Conservation (phyloP, 306 rosid genomes). For the Vicia faba region DNA sequence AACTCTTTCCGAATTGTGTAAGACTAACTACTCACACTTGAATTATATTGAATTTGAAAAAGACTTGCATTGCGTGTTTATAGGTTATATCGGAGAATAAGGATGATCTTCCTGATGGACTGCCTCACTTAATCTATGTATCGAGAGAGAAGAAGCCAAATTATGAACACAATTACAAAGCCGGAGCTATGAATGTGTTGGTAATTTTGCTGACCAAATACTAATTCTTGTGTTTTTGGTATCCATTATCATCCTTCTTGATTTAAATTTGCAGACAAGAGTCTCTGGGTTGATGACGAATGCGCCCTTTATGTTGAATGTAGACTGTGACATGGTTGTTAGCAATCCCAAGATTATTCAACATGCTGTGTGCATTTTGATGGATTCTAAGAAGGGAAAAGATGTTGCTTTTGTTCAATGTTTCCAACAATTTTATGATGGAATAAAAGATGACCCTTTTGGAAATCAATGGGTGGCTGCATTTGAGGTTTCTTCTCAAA, state of each 20-base stretch:
- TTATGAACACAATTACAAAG: conserved; percentile 61
- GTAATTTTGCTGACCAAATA: conserved; percentile 37
- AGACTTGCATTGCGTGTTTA: background rate
- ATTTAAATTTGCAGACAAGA: conserved; percentile 48
- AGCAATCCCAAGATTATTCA: conserved; percentile 52
- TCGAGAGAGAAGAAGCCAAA: conserved; percentile 67
- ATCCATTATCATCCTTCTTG: background rate
- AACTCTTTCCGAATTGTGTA: background rate
- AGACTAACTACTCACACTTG: background rate
- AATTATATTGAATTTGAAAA: background rate
- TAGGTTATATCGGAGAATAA: conserved; percentile 66
- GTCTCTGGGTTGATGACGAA: conserved; percentile 73
- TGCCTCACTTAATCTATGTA: conserved; percentile 62
- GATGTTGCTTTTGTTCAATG: conserved; percentile 65
- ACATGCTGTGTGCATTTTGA: conserved; percentile 61
- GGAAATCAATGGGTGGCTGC: conserved; percentile 49
- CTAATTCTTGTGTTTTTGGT: background rate
- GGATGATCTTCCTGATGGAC: conserved; percentile 39
- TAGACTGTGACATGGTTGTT: conserved; percentile 73
- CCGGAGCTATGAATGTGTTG: conserved; percentile 76
- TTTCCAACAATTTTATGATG: conserved; percentile 56
- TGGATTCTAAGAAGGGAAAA: conserved; percentile 45
- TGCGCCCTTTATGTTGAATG: conserved; percentile 68
- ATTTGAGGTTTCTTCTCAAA: conserved; percentile 40
- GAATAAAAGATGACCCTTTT: conserved; percentile 69